A percentile compares a stretch with the other conserved stretches of the same genome.
phyloP scores from a whole-genome alignment of 352 stramenopile species.

The Phytophthora chlamydospora region DNA sequence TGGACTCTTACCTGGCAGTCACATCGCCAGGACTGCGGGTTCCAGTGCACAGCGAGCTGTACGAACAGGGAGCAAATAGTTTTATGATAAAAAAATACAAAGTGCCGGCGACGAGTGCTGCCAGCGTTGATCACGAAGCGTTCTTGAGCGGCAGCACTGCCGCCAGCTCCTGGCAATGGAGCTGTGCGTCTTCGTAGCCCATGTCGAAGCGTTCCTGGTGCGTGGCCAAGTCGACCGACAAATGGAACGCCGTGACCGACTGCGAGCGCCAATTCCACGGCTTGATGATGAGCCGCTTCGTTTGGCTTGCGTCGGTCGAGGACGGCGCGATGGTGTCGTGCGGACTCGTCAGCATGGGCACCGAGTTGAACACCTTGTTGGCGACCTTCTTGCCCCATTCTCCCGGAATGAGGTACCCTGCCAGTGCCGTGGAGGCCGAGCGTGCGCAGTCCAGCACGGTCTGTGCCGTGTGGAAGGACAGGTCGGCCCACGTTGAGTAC shows the following conservation, averaged over 20 bases:
- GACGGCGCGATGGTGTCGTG: conserved; percentile 54
- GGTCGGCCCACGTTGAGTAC: conserved; percentile 63
- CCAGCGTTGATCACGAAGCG: not conserved
- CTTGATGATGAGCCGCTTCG: conserved; percentile 56
- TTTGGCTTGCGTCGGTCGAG: conserved; percentile 4
- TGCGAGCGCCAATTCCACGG: conserved; percentile 72
- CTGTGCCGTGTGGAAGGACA: conserved; percentile 62
- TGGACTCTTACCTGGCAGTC: conserved; percentile 18
- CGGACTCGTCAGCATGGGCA: conserved; percentile 51
- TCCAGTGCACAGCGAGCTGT: not conserved
- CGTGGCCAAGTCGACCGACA: conserved; percentile 55
- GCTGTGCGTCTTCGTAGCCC: conserved; percentile 65
- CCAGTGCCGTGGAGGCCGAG: conserved; percentile 41
- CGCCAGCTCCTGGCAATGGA: conserved; percentile 57
- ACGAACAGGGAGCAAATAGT: conserved; percentile 14
- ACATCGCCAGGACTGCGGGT: conserved; percentile 14
- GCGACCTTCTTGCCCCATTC: conserved; percentile 51
- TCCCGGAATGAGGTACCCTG: conserved; percentile 45
- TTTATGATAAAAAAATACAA: conserved; percentile 16
- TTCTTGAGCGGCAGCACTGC: conserved; percentile 44
- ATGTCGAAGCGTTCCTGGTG: conserved; percentile 66
- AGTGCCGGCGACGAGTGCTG: too few relatives aligned
- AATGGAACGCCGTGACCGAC: conserved; percentile 55
- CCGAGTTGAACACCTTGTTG: conserved; percentile 48
- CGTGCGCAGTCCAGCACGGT: conserved; percentile 49